phyloP scores from a whole-genome alignment of 345 rosid genomes.

The Clausena lansium region DNA sequence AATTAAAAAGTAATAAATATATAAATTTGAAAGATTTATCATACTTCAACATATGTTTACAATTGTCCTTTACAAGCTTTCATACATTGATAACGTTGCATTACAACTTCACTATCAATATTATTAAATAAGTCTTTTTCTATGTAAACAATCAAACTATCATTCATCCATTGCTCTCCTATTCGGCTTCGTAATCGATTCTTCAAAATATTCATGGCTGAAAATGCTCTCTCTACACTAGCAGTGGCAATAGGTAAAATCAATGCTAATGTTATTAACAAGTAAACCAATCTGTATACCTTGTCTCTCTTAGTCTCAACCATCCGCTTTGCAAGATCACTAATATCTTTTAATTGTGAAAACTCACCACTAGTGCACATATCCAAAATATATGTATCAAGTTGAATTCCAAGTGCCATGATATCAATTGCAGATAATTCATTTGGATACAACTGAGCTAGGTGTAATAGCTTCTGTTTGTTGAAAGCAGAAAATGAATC shows the following conservation, averaged over 20 bases:
- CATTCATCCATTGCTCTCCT: no score
- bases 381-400: neutral
- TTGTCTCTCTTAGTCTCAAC: neutral
- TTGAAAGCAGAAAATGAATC: neutral
- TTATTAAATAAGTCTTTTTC: no score
- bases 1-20: no score
- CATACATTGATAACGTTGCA: no score
- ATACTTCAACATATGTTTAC: no score
- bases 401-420: neutral
- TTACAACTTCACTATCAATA: no score
- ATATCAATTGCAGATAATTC: neutral
- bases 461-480: neutral
- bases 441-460: neutral
- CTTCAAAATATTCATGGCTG: no score
- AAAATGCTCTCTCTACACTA: no score
- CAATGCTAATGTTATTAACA: neutral
- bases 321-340: neutral
- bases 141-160: no score
- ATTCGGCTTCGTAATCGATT: no score
- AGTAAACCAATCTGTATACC: neutral
- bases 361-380: neutral
- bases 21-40: no score
- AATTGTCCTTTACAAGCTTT: no score
- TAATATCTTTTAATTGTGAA: neutral
- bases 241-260: neutral